phyloP scores from a whole-genome alignment of 2,329 filamentous ascomycete species.

The Orbilia ellipsospora region DNA sequence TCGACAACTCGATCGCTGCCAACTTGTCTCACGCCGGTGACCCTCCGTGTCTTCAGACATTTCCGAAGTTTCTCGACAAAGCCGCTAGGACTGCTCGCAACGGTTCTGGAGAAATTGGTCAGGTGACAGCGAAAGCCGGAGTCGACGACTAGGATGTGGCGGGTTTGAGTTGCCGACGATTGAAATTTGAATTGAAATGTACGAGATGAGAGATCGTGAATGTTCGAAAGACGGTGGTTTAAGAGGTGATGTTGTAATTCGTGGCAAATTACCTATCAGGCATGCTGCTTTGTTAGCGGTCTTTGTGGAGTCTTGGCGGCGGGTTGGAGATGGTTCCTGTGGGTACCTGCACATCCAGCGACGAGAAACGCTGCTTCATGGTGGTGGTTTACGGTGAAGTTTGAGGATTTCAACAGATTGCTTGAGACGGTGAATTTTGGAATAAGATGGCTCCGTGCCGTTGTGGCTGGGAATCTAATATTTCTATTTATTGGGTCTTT shows the following conservation, averaged over 20 bases:
- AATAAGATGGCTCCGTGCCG: neutral
- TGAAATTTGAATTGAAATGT: conserved; percentile 96
- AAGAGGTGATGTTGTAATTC: conserved; percentile 84
- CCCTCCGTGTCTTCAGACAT: conserved; percentile 83
- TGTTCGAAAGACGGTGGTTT: conserved; percentile 84
- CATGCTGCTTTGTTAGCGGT: conserved; percentile 35
- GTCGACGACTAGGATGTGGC: conserved; percentile 91
- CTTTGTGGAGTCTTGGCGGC: conserved; percentile 6
- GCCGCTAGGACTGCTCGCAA: conserved; percentile 81
- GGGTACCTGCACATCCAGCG: conserved; percentile 77
- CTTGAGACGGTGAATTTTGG: conserved; percentile 39
- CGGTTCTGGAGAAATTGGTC: conserved; percentile 87
- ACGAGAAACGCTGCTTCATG: conserved; percentile 85
- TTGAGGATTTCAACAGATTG: conserved; percentile 38
- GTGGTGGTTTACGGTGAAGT: conserved; percentile 58
- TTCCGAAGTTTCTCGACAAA: conserved; percentile 90
- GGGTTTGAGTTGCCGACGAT: conserved; percentile 74
- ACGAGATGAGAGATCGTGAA: conserved; percentile 95
- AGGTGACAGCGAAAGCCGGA: conserved; percentile 96
- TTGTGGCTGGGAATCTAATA: neutral
- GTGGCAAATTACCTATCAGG: conserved; percentile 83
- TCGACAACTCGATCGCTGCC: conserved; percentile 95
- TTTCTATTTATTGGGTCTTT: neutral
- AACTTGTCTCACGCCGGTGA: conserved; percentile 83
- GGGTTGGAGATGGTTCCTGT: conserved; percentile 6